Evolutionary conservation across 345 rosid species (phyloP), one percentile per base, ranked within the genome.

Genomic region (Anastatica hierochuntica): DNA sequence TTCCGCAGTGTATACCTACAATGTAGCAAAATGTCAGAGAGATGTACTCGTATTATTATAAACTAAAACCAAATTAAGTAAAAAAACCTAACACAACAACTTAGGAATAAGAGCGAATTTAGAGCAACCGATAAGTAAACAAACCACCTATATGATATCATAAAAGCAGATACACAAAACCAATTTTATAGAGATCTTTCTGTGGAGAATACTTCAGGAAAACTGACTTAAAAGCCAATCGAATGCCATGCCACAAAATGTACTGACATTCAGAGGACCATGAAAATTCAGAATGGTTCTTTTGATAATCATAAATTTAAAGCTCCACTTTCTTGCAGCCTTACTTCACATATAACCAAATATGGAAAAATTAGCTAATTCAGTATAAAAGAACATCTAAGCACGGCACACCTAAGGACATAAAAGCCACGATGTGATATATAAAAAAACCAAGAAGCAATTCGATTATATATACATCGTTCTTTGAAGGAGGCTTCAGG

Each of bases 1-100:
- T 90, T 90, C 54, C 84, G 59, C 69, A 90, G 66, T 12, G 98
- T 90, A 67, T 90, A 90, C 60, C 96, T 87, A 62, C 59, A 73
- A 43, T 23, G 17, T 40, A 73, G 15, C 50, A 47, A 59, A 31
- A 24, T 14, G n/a, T 59, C 43, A 66, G 13, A 58, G n/a, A 21
- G 7, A 18, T 7, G 2, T 23, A 10, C 44, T 42, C 3, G 27
- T 24, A 24, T 4, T 24, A 3, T 24, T 24, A 3, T 24, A 4
- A 24, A 3, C 27, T 24, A 24, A 24, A 24, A 7, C n/a, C n/a
- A n/a, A n/a, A n/a, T n/a, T n/a, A n/a, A n/a, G 5, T 21, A 21
- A 21, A 8, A 13, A 43, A 36, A 18, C 45, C 53, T 52, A 36
- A 36, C 5, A 9, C 5, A 19, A 5, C 14, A 10, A 3, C 43